Conservation (phyloP, 225 moss, liverwort and hornwort genomes). For the Pseudoscleropodium purum region DNA sequence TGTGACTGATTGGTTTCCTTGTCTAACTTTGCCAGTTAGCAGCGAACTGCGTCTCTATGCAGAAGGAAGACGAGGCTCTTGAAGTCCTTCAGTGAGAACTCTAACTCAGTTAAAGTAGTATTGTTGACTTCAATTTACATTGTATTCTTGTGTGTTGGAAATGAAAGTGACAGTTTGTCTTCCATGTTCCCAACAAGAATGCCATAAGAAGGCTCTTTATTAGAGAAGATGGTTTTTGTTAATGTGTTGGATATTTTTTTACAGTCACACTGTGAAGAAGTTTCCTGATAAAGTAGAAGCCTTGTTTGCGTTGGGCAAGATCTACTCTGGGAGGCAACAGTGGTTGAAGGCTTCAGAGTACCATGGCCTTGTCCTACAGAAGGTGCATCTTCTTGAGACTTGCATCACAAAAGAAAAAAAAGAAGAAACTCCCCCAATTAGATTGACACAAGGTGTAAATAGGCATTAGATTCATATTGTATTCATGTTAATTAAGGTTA, state of each 20-base stretch:
- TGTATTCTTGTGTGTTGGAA: not conserved
- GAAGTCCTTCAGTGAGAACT: slow-evolving; percentile 67
- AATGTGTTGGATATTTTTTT: not conserved
- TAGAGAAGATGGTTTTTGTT: not conserved
- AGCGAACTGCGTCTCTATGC: slow-evolving; percentile 52
- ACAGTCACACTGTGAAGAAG: slow-evolving; percentile 55
- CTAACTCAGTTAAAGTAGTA: not conserved
- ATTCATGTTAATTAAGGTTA: not conserved
- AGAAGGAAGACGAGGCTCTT: slow-evolving; percentile 70
- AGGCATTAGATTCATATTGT: not conserved
- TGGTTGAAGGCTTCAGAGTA: slow-evolving; percentile 75
- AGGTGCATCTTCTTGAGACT: slow-evolving; percentile 38
- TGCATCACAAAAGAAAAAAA: not conserved
- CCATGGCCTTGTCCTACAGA: slow-evolving; percentile 61
- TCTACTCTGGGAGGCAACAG: slow-evolving; percentile 59
- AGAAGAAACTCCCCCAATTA: not conserved
- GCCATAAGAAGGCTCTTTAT: not conserved
- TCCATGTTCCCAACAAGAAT: not conserved
- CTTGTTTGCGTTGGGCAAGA: slow-evolving; percentile 68
- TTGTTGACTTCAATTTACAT: not conserved
- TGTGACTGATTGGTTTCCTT: slow-evolving; percentile 1
- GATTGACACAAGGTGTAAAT: not conserved
- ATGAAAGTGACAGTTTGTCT: not conserved
- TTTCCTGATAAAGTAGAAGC: slow-evolving; percentile 76
- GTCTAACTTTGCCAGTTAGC: slow-evolving; percentile 45